A percentile compares a stretch with the other conserved stretches of the same genome.
These are phyloP conservation scores for Apiotrichum montevideense DNA, from an alignment of 1,284 basidiomycete genomes.

Conservation along the genomic window DNA sequence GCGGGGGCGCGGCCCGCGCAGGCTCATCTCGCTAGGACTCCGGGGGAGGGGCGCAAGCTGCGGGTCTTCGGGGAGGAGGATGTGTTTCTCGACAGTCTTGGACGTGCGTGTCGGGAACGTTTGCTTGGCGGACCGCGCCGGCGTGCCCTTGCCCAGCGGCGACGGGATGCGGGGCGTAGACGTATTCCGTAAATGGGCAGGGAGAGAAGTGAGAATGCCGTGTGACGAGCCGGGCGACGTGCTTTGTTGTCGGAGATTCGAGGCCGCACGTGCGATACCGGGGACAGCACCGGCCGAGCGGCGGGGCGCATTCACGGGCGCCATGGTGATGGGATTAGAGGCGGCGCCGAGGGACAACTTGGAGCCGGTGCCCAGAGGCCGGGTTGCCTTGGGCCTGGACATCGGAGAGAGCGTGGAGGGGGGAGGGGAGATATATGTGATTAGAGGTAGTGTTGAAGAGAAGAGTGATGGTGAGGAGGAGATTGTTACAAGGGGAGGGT, in stretches of 20 bases:
- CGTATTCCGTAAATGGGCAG: conserved; percentile 41
- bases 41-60: conserved; percentile 71
- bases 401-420: conserved; percentile 14
- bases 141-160: conserved; percentile 45
- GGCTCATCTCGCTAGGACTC: conserved; percentile 20
- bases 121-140: conserved; percentile 35
- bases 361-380: conserved; percentile 28
- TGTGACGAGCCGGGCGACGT: conserved; percentile 10
- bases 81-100: conserved; percentile 87
- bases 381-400: conserved; percentile 36
- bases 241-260: conserved; percentile 37
- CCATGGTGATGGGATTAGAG: conserved; percentile 9
- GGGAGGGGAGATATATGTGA: background rate
- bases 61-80: conserved; percentile 80
- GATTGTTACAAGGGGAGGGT: background rate
- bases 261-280: conserved; percentile 45
- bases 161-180: conserved; percentile 43
- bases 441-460: background rate
- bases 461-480: background rate
- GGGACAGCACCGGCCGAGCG: conserved; percentile 32
- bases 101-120: conserved; percentile 64
- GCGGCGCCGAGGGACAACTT: conserved; percentile 29
- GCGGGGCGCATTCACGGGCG: conserved; percentile 20
- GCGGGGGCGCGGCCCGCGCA: conserved; percentile 15
- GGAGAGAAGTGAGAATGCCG: conserved; percentile 30